Evolutionary conservation across 2,329 filamentous ascomycete species (phyloP).

Genomic region (Hymenoscyphus repandus): DNA sequence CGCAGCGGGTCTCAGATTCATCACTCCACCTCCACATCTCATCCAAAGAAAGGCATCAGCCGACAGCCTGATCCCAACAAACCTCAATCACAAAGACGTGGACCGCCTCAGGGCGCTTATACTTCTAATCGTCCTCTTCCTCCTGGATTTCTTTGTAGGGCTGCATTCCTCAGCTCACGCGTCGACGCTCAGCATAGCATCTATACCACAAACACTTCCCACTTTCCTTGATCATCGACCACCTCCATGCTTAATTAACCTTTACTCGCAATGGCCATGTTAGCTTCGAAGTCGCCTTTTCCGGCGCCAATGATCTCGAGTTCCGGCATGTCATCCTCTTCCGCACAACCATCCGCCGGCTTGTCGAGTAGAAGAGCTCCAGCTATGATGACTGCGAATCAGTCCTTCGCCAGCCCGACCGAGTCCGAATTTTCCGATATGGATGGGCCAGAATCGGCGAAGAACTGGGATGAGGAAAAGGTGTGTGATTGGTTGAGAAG

Average conservation of each 20-base stretch:
- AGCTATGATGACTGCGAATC: conserved; percentile 43
- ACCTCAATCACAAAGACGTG: too few relatives aligned
- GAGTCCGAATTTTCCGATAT: conserved; percentile 88
- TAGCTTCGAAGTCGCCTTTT: conserved; percentile 70
- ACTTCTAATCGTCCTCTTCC: too few relatives aligned
- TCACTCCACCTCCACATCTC: too few relatives aligned
- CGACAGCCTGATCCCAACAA: too few relatives aligned
- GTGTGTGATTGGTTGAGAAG: conserved; percentile 87
- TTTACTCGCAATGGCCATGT: conserved; percentile 59
- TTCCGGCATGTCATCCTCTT: conserved; percentile 40
- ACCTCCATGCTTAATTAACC: conserved; percentile 24
- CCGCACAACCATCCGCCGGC: conserved; percentile 44
- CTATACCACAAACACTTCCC: background rate
- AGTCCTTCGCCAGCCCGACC: conserved; percentile 70
- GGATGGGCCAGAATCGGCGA: conserved; percentile 69
- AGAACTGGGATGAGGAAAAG: conserved; percentile 85
- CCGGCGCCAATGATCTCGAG: conserved; percentile 49
- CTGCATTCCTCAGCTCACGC: too few relatives aligned
- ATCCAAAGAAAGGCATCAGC: too few relatives aligned
- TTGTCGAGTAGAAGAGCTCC: conserved; percentile 50
- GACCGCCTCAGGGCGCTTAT: too few relatives aligned
- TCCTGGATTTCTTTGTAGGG: too few relatives aligned
- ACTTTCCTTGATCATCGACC: background rate
- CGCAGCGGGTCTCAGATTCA: too few relatives aligned
- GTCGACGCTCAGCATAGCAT: background rate